These are phyloP conservation scores for Quercus gilva DNA, from an alignment of 306 rosid species.

Conservation along the genomic window DNA sequence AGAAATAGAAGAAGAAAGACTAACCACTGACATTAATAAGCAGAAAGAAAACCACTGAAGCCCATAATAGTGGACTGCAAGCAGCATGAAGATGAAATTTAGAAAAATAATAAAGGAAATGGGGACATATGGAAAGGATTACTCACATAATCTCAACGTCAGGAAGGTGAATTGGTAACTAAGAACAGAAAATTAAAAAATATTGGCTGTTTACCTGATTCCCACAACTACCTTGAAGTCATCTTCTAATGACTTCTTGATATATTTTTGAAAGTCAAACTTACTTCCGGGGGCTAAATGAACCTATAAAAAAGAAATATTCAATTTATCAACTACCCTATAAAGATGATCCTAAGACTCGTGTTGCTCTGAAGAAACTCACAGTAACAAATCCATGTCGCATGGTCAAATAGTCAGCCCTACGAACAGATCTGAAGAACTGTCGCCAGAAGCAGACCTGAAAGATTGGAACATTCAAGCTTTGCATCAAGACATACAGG, in stretches of 20 bases:
- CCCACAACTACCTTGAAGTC: slow-evolving; percentile 98
- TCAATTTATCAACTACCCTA: not conserved
- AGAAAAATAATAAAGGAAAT: slow-evolving; percentile 12
- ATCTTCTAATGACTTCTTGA: slow-evolving; percentile 92
- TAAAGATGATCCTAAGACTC: not conserved
- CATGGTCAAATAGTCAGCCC: slow-evolving; percentile 86
- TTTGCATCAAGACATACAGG: not conserved
- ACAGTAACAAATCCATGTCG: slow-evolving; percentile 89
- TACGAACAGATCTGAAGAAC: slow-evolving; percentile 89
- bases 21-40: slow-evolving; percentile 87
- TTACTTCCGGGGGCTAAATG: slow-evolving; percentile 96
- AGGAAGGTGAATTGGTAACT: not conserved
- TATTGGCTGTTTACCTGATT: slow-evolving; percentile 62
- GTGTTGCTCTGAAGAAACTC: slow-evolving; percentile 30
- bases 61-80: slow-evolving; percentile 92
- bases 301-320: slow-evolving; percentile 43
- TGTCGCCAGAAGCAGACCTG: slow-evolving; percentile 87
- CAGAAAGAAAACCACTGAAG: slow-evolving; percentile 72
- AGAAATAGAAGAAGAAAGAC: slow-evolving; percentile 25
- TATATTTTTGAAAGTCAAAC: slow-evolving; percentile 91
- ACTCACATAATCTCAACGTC: not conserved
- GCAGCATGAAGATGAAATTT: slow-evolving; percentile 14
- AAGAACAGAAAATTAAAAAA: not conserved
- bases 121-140: not conserved
- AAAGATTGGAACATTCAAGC: slow-evolving; percentile 21